These are phyloP conservation scores for Lactarius akahatsu DNA, from an alignment of 768 basidiomycete species.

Conservation along the genomic window DNA sequence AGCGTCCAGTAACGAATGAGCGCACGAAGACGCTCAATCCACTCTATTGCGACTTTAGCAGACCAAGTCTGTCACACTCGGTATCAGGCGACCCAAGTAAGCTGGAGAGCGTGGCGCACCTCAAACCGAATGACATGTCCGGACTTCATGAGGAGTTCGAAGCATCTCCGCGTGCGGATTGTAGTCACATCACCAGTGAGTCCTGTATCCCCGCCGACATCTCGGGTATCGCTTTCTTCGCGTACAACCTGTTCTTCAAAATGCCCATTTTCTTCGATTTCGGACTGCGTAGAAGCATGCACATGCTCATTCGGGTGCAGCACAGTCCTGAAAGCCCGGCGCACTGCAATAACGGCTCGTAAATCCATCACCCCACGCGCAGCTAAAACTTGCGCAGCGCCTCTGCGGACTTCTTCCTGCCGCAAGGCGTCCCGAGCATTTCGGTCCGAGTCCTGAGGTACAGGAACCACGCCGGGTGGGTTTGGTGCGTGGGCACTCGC, in stretches of 20 bases:
- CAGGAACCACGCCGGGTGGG: conserved; percentile 55
- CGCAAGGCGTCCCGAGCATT: conserved; percentile 39
- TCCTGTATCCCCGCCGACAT: conserved; percentile 63
- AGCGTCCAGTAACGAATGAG: conserved; percentile 78
- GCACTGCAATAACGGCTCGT: conserved; percentile 61
- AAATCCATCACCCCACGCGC: conserved; percentile 74
- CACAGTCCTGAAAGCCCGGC: conserved; percentile 55
- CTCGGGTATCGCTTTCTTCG: conserved; percentile 55
- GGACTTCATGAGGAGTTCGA: conserved; percentile 70
- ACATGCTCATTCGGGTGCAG: conserved; percentile 35
- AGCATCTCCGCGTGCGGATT: conserved; percentile 62
- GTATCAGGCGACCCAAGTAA: neutral
- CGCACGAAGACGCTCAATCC: conserved; percentile 74
- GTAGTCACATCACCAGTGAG: conserved; percentile 43
- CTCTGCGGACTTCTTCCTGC: conserved; percentile 58
- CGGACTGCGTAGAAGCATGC: conserved; percentile 23
- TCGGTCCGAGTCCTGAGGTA: conserved; percentile 34
- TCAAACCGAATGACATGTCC: conserved; percentile 76
- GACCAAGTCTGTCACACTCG: conserved; percentile 56
- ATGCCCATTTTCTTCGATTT: conserved; percentile 34
- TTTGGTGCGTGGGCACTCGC: conserved; percentile 62
- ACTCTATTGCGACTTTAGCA: conserved; percentile 68
- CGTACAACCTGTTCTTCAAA: conserved; percentile 32
- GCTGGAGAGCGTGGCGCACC: conserved; percentile 43
- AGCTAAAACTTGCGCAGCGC: conserved; percentile 58